Evolutionary conservation across 2,329 filamentous ascomycete species (phyloP).

Genomic region (Metarhizium anisopliae): DNA sequence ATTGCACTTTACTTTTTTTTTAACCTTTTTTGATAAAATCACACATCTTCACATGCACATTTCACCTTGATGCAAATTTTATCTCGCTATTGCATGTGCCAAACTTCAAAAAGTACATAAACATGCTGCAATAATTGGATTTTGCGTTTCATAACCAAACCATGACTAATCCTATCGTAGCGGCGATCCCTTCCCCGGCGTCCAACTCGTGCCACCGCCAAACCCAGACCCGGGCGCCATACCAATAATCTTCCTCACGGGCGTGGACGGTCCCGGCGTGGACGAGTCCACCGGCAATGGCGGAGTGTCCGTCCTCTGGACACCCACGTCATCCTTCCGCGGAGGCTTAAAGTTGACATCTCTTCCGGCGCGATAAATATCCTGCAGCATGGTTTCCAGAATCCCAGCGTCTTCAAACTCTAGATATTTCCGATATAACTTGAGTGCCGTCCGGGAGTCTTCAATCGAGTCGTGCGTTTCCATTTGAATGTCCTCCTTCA

Average conservation of each 20-base stretch:
- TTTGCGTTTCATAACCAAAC: background rate
- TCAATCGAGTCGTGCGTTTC: constrained; percentile 93
- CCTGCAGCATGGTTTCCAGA: constrained; percentile 72
- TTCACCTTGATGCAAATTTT: background rate
- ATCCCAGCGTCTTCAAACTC: constrained; percentile 84
- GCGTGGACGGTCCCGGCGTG: constrained; percentile 35
- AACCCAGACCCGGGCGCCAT: constrained; percentile 26
- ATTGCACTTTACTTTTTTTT: background rate
- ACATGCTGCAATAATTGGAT: background rate
- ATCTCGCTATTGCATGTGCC: background rate
- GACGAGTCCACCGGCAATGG: constrained; percentile 31
- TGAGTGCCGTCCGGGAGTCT: constrained; percentile 83
- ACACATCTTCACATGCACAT: background rate
- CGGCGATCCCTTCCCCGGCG: constrained; percentile 36
- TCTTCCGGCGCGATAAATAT: constrained; percentile 59
- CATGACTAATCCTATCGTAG: constrained; percentile 14
- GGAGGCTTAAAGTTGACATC: constrained; percentile 43
- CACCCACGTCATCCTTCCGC: constrained; percentile 34
- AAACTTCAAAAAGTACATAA: background rate
- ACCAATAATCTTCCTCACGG: constrained; percentile 29
- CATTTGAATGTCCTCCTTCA: constrained; percentile 90
- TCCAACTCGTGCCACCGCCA: constrained; percentile 31
- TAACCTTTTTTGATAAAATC: background rate
- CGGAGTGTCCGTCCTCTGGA: constrained; percentile 44
- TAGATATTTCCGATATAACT: constrained; percentile 80